Evolutionary conservation across 1,139 yeast species (phyloP).

Genomic region (Taphrina deformans): DNA sequence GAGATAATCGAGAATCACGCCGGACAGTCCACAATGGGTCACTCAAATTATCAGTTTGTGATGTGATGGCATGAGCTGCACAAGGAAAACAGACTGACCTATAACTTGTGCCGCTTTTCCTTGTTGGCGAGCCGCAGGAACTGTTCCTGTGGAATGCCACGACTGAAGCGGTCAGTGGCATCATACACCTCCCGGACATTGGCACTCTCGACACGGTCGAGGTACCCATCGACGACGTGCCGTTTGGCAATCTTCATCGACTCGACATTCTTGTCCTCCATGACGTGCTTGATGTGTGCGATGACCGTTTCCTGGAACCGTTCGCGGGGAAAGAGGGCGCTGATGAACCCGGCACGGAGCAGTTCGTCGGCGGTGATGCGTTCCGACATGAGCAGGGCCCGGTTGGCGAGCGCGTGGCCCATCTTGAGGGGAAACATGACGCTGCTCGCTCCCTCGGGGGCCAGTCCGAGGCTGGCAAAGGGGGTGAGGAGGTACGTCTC

Average conservation of each 20-base stretch:
- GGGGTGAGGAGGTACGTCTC: constrained; percentile 69
- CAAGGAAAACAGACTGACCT: no score
- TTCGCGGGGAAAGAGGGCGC: constrained; percentile 54
- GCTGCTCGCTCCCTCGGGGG: constrained; percentile 78
- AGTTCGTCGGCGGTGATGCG: constrained; percentile 67
- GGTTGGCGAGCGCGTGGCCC: constrained; percentile 73
- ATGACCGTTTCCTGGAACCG: constrained; percentile 43
- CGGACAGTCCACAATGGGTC: background rate
- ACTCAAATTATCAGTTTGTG: background rate
- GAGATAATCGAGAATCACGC: constrained; percentile 4
- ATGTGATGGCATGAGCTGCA: no score
- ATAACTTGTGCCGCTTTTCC: constrained; percentile 30
- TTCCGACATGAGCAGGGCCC: constrained; percentile 68
- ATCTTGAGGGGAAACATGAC: constrained; percentile 67
- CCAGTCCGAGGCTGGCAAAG: constrained; percentile 78
- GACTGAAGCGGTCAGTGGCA: constrained; percentile 26
- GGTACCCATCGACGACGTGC: constrained; percentile 1
- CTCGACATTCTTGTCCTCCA: constrained; percentile 53
- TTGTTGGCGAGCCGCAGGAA: constrained; percentile 23
- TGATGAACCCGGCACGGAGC: constrained; percentile 60
- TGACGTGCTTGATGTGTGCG: constrained; percentile 60
- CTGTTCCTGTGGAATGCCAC: constrained; percentile 27
- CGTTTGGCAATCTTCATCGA: constrained; percentile 20
- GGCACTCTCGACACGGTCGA: constrained; percentile 19
- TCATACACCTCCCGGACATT: constrained; percentile 15